phyloP scores from a whole-genome alignment of 2,329 filamentous ascomycete species.

The Colletotrichum tofieldiae region DNA sequence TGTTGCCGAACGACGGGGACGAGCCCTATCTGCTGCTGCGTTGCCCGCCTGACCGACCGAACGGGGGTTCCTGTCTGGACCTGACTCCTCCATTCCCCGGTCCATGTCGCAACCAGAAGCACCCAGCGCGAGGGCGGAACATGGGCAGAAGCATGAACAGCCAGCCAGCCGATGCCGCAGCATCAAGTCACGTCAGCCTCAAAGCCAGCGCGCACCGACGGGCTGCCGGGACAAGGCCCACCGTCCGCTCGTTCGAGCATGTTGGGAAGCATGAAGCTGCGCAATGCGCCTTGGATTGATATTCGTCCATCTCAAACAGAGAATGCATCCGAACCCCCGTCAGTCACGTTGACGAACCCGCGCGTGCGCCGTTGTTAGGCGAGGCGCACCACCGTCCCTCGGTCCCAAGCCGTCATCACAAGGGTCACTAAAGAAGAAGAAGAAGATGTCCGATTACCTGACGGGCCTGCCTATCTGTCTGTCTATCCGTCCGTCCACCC shows the following conservation, averaged over 20 bases:
- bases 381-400: neutral
- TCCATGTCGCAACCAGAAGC: slow-evolving; percentile 2
- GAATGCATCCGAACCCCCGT: slow-evolving; percentile 17
- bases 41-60: neutral
- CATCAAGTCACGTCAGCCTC: neutral
- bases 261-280: neutral
- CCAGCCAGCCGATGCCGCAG: neutral
- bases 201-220: neutral
- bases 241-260: neutral
- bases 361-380: slow-evolving; percentile 11
- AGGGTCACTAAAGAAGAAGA: neutral
- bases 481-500: neutral
- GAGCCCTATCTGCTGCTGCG: neutral
- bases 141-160: neutral
- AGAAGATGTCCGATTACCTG: slow-evolving; percentile 1
- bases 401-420: neutral
- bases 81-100: neutral
- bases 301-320: slow-evolving; percentile 21
- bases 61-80: neutral
- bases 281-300: slow-evolving; percentile 17
- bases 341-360: neutral
- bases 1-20: neutral
- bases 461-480: neutral
- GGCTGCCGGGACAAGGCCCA: slow-evolving; percentile 8
- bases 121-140: neutral